phyloP scores from a whole-genome alignment of 768 basidiomycete genomes.

The Tephrocybe sp. region DNA sequence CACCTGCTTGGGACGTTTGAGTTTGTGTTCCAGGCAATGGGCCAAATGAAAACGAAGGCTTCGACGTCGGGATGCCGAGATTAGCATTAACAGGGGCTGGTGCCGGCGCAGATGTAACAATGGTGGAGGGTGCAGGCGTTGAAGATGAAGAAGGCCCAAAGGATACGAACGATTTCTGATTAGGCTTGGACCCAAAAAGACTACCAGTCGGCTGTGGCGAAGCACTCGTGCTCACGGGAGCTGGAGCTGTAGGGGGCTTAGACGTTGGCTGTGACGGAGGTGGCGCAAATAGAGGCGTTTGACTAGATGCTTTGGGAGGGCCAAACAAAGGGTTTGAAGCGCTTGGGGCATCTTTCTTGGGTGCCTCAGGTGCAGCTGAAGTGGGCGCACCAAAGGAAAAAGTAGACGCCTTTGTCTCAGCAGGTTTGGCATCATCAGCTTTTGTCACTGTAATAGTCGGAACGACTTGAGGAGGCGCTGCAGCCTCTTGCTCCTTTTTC shows the following conservation, averaged over 20 bases:
- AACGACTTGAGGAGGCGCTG: slow-evolving; percentile 21
- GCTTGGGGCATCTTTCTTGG: slow-evolving; percentile 10
- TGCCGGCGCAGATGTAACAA: not conserved
- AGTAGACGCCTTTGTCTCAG: slow-evolving; percentile 19
- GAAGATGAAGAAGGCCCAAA: slow-evolving; percentile 10
- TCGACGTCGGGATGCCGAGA: slow-evolving; percentile 6
- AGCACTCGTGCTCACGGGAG: slow-evolving; percentile 2
- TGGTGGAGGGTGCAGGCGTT: not conserved
- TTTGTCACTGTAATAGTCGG: slow-evolving; percentile 31
- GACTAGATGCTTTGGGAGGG: slow-evolving; percentile 3
- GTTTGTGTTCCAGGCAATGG: not conserved
- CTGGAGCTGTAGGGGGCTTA: slow-evolving; percentile 7
- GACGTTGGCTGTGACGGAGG: slow-evolving; percentile 13
- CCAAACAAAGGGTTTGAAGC: slow-evolving; percentile 4
- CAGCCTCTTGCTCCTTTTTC: slow-evolving; percentile 21
- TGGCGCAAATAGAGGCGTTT: slow-evolving; percentile 12
- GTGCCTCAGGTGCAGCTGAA: slow-evolving; percentile 9
- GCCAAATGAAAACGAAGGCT: slow-evolving; percentile 13
- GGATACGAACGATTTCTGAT: slow-evolving; percentile 7
- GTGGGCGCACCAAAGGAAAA: slow-evolving; percentile 21
- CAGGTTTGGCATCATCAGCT: slow-evolving; percentile 22
- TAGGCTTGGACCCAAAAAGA: slow-evolving; percentile 9
- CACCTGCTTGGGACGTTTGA: slow-evolving; percentile 8
- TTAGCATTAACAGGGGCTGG: not conserved
- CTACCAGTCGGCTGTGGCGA: slow-evolving; percentile 15